Percentiles rank a stretch among this genome's conserved stretches.
Conservation (phyloP, 345 rosid species). For the Eutrema heterophyllum region DNA sequence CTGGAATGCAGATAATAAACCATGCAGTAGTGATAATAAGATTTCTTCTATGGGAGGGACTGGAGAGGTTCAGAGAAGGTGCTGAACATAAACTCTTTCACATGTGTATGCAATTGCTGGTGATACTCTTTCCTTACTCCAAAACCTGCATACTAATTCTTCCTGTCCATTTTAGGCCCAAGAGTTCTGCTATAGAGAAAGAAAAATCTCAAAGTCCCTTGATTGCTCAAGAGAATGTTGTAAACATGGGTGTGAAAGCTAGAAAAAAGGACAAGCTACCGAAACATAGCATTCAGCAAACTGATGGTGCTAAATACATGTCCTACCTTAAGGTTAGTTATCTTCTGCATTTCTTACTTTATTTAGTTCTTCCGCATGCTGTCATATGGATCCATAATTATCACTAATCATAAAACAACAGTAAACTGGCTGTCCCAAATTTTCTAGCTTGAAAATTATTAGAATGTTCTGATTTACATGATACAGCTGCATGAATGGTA, state of each 20-base stretch:
- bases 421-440: conserved; percentile 2
- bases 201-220: conserved; percentile 37
- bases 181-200: conserved; percentile 37
- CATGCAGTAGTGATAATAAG: conserved; percentile 59
- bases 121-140: conserved; percentile 5
- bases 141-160: conserved; percentile 16
- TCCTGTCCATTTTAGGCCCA: conserved; percentile 32
- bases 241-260: conserved; percentile 28
- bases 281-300: conserved; percentile 44
- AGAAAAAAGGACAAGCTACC: conserved; percentile 47
- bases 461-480: background rate
- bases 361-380: background rate
- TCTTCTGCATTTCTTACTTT: conserved; percentile 17
- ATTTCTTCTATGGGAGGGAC: conserved; percentile 40
- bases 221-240: conserved; percentile 38
- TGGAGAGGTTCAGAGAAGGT: conserved; percentile 56
- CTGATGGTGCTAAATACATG: conserved; percentile 87
- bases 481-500: background rate
- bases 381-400: background rate
- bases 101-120: conserved; percentile 7
- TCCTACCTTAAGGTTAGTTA: conserved; percentile 76
- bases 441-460: conserved; percentile 2
- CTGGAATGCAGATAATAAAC: conserved; percentile 63
- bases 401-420: conserved; percentile 3
- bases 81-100: conserved; percentile 7